Percentiles rank a stretch among this genome's conserved stretches.
phyloP scores from a whole-genome alignment of 225 moss, liverwort and hornwort genomes.

The Neckera pumila region DNA sequence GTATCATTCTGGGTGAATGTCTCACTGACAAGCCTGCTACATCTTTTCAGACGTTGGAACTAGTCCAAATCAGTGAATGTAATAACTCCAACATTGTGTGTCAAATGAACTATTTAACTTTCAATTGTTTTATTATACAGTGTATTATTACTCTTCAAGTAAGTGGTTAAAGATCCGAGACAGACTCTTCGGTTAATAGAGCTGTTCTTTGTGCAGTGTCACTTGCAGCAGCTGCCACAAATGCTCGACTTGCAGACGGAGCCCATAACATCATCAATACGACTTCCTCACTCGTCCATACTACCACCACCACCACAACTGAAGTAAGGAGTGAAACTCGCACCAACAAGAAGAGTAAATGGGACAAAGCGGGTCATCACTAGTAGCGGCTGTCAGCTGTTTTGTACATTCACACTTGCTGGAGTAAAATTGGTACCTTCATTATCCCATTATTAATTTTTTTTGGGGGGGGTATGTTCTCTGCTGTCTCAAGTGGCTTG shows the following conservation, averaged over 20 bases:
- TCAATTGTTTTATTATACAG: background rate
- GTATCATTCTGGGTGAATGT: background rate
- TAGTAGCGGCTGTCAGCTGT: background rate
- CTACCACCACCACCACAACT: slow-evolving; percentile 29
- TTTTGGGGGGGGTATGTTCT: slow-evolving; percentile 13
- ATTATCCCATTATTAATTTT: background rate
- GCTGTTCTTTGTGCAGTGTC: slow-evolving; percentile 11
- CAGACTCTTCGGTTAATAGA: background rate
- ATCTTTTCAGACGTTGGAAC: background rate
- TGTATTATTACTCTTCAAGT: background rate
- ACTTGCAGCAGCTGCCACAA: slow-evolving; percentile 29
- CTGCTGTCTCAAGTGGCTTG: slow-evolving; percentile 7
- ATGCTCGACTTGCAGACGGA: slow-evolving; percentile 30
- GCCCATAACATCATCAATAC: slow-evolving; percentile 22
- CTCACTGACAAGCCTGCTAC: background rate
- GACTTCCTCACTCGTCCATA: slow-evolving; percentile 24
- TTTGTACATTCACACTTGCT: slow-evolving; percentile 9
- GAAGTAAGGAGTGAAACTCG: slow-evolving; percentile 49
- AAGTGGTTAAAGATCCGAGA: background rate
- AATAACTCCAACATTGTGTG: background rate
- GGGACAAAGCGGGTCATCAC: slow-evolving; percentile 56
- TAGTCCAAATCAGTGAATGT: background rate
- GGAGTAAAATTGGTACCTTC: slow-evolving; percentile 1
- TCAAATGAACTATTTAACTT: background rate
- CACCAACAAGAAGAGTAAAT: slow-evolving; percentile 53